Conservation (phyloP, 2,329 filamentous ascomycete species). For the Aspergillus novofumigatus region DNA sequence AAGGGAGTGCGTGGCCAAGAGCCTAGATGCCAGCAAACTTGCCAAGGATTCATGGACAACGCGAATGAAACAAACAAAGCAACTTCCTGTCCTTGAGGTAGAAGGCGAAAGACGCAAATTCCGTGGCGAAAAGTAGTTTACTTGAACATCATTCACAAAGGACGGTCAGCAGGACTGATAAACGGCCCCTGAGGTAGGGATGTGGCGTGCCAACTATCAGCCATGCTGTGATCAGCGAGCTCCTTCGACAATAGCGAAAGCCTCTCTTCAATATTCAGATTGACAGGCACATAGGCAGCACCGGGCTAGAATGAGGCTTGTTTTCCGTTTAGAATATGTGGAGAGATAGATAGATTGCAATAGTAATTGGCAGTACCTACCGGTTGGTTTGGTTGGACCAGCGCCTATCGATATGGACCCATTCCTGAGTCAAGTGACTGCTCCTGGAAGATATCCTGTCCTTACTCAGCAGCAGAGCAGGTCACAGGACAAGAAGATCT, state of each 20-base stretch:
- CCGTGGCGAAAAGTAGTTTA: slow-evolving; percentile 31
- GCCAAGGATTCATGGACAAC: not conserved
- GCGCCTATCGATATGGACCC: slow-evolving; percentile 17
- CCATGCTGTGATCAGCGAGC: not conserved
- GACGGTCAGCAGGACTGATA: slow-evolving; percentile 26
- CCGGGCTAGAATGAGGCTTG: slow-evolving; percentile 9
- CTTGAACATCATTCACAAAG: slow-evolving; percentile 13
- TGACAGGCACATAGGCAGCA: not conserved
- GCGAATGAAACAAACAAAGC: not conserved
- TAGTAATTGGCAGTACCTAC: slow-evolving; percentile 16
- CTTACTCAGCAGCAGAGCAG: slow-evolving; percentile 20
- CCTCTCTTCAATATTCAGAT: not conserved
- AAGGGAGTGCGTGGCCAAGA: not conserved
- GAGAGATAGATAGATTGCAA: not conserved
- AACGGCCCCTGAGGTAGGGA: slow-evolving; percentile 4
- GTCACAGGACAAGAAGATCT: slow-evolving; percentile 24
- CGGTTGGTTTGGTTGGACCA: not conserved
- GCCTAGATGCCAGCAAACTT: not conserved
- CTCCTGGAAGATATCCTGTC: too few species aligned
- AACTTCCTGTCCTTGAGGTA: not conserved
- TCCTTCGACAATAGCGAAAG: not conserved
- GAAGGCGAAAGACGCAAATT: slow-evolving; percentile 8
- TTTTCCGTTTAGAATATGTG: not conserved
- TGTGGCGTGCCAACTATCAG: slow-evolving; percentile 15
- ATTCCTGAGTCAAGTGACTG: slow-evolving; percentile 21